phyloP scores from a whole-genome alignment of 768 basidiomycete genomes.

The Filobasidium floriforme region DNA sequence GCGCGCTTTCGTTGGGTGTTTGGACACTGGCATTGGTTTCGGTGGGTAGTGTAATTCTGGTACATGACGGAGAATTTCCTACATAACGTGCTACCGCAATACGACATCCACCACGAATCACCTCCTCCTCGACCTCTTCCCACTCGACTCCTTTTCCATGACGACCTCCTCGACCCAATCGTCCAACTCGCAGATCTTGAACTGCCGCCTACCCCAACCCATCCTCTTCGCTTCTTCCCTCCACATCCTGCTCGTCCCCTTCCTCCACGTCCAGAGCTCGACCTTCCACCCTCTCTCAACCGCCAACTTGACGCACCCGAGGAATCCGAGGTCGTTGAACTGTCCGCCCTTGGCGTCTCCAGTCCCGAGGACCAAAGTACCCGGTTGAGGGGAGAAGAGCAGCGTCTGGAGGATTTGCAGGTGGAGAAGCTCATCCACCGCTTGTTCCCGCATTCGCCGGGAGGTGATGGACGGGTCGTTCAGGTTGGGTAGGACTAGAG shows the following conservation, averaged over 20 bases:
- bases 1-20: no score
- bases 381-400: constrained; percentile 52
- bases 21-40: no score
- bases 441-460: constrained; percentile 61
- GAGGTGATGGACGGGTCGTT: neutral
- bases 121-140: constrained; percentile 1
- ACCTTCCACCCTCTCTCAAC: constrained; percentile 85
- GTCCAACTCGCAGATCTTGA: constrained; percentile 35
- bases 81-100: no score
- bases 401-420: constrained; percentile 84
- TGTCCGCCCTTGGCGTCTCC: constrained; percentile 89
- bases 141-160: constrained; percentile 6
- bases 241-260: constrained; percentile 43
- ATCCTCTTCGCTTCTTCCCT: constrained; percentile 33
- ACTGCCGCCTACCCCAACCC: constrained; percentile 31
- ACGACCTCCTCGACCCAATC: constrained; percentile 35
- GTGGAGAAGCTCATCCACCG: constrained; percentile 89
- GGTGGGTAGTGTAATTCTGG: no score
- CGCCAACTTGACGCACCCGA: constrained; percentile 77
- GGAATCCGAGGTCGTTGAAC: constrained; percentile 86
- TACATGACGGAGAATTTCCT: no score
- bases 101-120: no score
- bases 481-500: neutral
- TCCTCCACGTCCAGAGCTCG: constrained; percentile 89
- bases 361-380: constrained; percentile 80